Base-by-base conservation (phyloP, 2,329 filamentous ascomycete species). In the Madurella fahalii region DNA sequence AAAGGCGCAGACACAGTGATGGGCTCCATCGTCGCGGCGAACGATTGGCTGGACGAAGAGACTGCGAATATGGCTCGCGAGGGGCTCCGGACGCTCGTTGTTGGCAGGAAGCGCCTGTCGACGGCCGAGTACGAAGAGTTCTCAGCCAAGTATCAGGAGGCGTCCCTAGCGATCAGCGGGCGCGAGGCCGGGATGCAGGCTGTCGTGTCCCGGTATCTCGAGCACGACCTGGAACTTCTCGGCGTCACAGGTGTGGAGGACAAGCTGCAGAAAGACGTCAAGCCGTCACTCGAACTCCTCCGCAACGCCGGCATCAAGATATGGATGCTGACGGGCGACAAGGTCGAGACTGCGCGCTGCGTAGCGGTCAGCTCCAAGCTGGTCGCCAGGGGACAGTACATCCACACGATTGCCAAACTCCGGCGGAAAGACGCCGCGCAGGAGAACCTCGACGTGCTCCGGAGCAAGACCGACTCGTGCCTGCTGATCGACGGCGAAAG, bases 51-150 rank as follows among this genome's bases (percentile, higher is more conserved):
- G 0, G 94, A 99, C 63, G 94, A 99, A 70, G 94, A 99, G 71
- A 97, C 94, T 0, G 90, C 90, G n/a, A 99, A 99, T 69, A 99
- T 99, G 95, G 95, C 95, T 5, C 85, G 94, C 46, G 95, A 99
- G 76, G 94, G 94, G 40, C 77, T 99, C 47, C 86, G 94, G 54
- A 99, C 94, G 0, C 79, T 99, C 5, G 94, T 99, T 5, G 88
- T 99, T 25, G 95, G 94, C n/a, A 84, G 95, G 45, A 96, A 94
- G 70, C 86, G 84, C 63, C 77, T 99, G 5, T 93, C 90, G 0
- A 64, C 77, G 5, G 81, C 87, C 62, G 87, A 92, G 63, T 97
- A 96, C 67, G 78, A 83, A 40, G 86, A 92, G 40, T 99, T 99
- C 67, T 80, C 87, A 0, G 68, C 75, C 20, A 84, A 80, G 47